phyloP scores from a whole-genome alignment of 2,329 filamentous ascomycete genomes.

The Arthroderma sp. region DNA sequence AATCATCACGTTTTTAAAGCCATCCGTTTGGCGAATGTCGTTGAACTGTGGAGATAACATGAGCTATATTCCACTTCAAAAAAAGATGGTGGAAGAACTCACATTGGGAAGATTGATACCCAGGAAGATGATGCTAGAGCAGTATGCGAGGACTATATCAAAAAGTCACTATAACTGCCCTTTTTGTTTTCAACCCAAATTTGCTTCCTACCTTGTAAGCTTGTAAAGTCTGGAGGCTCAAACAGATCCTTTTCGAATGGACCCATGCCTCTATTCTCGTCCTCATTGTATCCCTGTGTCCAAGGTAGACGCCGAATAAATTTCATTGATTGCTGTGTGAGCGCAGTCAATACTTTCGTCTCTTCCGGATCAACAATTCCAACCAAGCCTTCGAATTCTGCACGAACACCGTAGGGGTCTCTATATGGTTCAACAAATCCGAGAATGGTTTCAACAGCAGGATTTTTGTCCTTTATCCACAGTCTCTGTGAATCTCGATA shows the following conservation, averaged over 20 bases:
- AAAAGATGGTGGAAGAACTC: slow-evolving; percentile 6
- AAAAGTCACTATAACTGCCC: slow-evolving; percentile 1
- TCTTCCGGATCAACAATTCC: slow-evolving; percentile 16
- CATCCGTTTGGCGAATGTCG: slow-evolving; percentile 65
- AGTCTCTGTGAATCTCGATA: slow-evolving; percentile 39
- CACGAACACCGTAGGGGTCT: slow-evolving; percentile 41
- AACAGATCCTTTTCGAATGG: slow-evolving; percentile 14
- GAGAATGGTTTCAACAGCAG: slow-evolving; percentile 40
- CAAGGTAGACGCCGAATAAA: slow-evolving; percentile 21
- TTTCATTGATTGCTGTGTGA: slow-evolving; percentile 14
- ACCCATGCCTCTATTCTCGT: slow-evolving; percentile 27
- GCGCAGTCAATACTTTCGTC: slow-evolving; percentile 10
- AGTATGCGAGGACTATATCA: slow-evolving; percentile 29
- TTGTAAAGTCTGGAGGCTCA: slow-evolving; percentile 13
- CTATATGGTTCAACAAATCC: slow-evolving; percentile 44
- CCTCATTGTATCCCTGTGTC: slow-evolving; percentile 8
- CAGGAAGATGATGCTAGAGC: slow-evolving; percentile 31
- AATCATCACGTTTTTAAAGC: slow-evolving; percentile 74
- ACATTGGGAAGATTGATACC: slow-evolving; percentile 40
- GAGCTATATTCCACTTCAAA: neutral
- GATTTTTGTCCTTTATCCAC: slow-evolving; percentile 42
- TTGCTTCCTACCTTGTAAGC: slow-evolving; percentile 6
- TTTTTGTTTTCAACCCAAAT: neutral
- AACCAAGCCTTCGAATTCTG: slow-evolving; percentile 41
- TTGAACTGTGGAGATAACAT: slow-evolving; percentile 40